Conservation (phyloP, 2,329 filamentous ascomycete genomes). For the Fusarium transvaalense region DNA sequence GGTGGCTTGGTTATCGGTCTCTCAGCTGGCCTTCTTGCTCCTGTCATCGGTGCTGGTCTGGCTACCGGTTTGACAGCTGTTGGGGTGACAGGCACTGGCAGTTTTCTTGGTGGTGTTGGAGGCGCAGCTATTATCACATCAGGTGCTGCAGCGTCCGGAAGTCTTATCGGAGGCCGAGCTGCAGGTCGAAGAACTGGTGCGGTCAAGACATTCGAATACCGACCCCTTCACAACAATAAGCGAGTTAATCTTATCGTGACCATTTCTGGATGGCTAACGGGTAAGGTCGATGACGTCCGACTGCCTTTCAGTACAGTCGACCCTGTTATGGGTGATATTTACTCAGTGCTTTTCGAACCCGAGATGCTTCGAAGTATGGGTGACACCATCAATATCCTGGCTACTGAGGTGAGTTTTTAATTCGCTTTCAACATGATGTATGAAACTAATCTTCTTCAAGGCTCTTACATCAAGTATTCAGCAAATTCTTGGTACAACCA, state of each 20-base stretch:
- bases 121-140: slow-evolving; percentile 96
- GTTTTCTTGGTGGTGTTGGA: slow-evolving; percentile 90
- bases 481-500: slow-evolving; percentile 91
- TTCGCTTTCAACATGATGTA: not conserved
- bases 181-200: slow-evolving; percentile 89
- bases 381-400: slow-evolving; percentile 97
- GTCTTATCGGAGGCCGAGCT: slow-evolving; percentile 86
- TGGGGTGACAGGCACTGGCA: slow-evolving; percentile 87
- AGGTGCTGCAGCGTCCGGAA: slow-evolving; percentile 85
- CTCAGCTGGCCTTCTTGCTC: slow-evolving; percentile 90
- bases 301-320: slow-evolving; percentile 96
- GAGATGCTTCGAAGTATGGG: slow-evolving; percentile 98
- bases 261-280: slow-evolving; percentile 97
- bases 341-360: slow-evolving; percentile 96
- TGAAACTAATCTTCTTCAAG: slow-evolving; percentile 56
- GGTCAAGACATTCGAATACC: slow-evolving; percentile 96
- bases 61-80: slow-evolving; percentile 96
- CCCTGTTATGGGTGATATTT: slow-evolving; percentile 97
- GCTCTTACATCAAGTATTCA: slow-evolving; percentile 96
- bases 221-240: slow-evolving; percentile 97
- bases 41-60: slow-evolving; percentile 92
- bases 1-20: slow-evolving; percentile 95
- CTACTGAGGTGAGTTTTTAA: slow-evolving; percentile 81
- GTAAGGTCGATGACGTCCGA: slow-evolving; percentile 95
- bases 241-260: slow-evolving; percentile 95